Evolutionary conservation across 176 grass and related monocot species (phyloP).

Genomic region (Urochloa ruziziensis): DNA sequence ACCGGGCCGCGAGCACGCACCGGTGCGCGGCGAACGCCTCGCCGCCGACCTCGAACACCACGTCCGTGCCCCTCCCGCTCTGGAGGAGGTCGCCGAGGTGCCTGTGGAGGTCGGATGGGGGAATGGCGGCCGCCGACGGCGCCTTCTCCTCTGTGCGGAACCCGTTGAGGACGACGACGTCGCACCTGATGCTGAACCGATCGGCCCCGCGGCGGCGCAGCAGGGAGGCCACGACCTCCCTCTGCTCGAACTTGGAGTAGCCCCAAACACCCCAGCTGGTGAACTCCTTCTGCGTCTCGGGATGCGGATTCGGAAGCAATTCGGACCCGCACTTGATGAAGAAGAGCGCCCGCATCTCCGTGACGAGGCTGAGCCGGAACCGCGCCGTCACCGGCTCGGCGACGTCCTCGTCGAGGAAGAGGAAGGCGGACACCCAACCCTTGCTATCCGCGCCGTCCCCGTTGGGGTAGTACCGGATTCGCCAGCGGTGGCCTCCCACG

Average conservation of each 20-base stretch:
- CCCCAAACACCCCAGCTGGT: neutral
- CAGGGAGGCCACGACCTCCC: neutral
- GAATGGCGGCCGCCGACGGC: neutral
- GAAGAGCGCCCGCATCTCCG: neutral
- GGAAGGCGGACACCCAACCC: neutral
- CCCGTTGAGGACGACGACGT: slow-evolving; percentile 1
- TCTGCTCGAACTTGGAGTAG: neutral
- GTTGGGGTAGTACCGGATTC: slow-evolving; percentile 22
- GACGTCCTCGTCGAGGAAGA: slow-evolving; percentile 13
- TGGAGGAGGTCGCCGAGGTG: slow-evolving; percentile 32
- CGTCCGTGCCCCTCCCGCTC: slow-evolving; percentile 28
- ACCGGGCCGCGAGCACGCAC: slow-evolving; percentile 38
- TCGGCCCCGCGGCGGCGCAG: neutral
- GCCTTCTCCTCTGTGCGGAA: neutral
- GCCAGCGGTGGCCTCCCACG: slow-evolving; percentile 19
- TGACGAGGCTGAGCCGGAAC: slow-evolving; percentile 10
- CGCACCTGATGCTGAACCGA: neutral
- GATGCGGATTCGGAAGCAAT: accelerated
- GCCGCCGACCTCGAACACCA: slow-evolving; percentile 34
- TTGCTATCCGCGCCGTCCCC: neutral
- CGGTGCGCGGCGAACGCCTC: slow-evolving; percentile 36
- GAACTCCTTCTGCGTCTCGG: neutral
- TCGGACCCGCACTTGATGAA: neutral
- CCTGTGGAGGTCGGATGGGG: slow-evolving; percentile 20
- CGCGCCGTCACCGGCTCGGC: slow-evolving; percentile 2